Conservation (phyloP, 805 yeast species). For the Cyberlindnera sargentensis region DNA sequence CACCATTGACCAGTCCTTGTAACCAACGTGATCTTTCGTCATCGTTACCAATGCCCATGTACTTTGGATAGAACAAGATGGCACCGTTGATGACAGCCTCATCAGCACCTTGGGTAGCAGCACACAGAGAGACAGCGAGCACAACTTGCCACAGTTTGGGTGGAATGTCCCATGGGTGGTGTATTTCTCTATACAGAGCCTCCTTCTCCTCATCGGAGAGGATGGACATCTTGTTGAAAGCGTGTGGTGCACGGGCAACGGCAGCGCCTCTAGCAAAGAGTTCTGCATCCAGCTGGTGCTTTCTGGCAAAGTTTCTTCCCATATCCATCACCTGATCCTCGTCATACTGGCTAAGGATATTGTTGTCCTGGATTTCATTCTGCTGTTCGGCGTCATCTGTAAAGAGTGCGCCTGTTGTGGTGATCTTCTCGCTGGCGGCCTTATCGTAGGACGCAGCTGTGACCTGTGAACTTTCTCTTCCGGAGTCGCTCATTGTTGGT, state of each 20-base stretch:
- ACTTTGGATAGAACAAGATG: slow-evolving; percentile 48
- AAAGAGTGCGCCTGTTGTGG: slow-evolving; percentile 6
- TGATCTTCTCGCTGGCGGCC: not conserved
- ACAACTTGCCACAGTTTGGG: slow-evolving; percentile 46
- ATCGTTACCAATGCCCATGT: slow-evolving; percentile 42
- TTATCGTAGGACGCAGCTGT: not conserved
- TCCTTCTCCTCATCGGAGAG: slow-evolving; percentile 48
- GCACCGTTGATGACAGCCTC: slow-evolving; percentile 75
- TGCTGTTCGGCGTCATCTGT: slow-evolving; percentile 1
- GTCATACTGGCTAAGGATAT: slow-evolving; percentile 49
- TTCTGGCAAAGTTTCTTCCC: slow-evolving; percentile 61
- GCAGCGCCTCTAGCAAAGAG: slow-evolving; percentile 62
- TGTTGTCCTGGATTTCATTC: slow-evolving; percentile 24
- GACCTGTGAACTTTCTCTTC: not conserved
- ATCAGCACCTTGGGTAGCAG: slow-evolving; percentile 78
- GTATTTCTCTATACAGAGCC: slow-evolving; percentile 38
- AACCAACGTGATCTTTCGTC: slow-evolving; percentile 47
- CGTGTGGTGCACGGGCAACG: slow-evolving; percentile 53
- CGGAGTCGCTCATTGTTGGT: not conserved
- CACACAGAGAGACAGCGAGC: slow-evolving; percentile 66
- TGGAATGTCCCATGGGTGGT: slow-evolving; percentile 39
- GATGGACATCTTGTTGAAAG: slow-evolving; percentile 50
- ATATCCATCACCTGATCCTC: slow-evolving; percentile 59
- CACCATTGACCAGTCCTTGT: slow-evolving; percentile 58
- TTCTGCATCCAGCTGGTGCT: slow-evolving; percentile 43